These are phyloP conservation scores for Odontarrhena argentea DNA, from an alignment of 345 rosid species.

Conservation along the genomic window DNA sequence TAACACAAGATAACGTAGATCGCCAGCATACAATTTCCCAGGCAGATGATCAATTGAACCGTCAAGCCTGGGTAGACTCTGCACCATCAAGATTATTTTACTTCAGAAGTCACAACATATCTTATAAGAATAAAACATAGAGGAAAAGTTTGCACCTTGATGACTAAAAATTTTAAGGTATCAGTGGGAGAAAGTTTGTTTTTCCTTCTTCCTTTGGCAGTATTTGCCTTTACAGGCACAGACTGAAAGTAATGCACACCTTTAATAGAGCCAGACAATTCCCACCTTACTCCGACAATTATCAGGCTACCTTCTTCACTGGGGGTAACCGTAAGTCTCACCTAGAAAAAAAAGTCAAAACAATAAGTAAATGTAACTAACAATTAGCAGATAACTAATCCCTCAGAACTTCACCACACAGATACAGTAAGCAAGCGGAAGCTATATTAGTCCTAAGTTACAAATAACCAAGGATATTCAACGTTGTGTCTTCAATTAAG, in stretches of 20 bases:
- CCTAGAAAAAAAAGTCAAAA: constrained; percentile 48
- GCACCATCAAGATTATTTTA: constrained; percentile 31
- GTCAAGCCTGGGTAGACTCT: constrained; percentile 90
- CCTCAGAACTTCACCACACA: constrained; percentile 19
- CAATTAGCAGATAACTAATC: constrained; percentile 5
- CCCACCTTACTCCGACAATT: constrained; percentile 92
- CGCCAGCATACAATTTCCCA: constrained; percentile 71
- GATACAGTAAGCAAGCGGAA: constrained; percentile 10
- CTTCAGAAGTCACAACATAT: constrained; percentile 26
- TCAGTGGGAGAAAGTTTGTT: constrained; percentile 50
- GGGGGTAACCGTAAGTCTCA: constrained; percentile 84
- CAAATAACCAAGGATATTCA: constrained; percentile 21
- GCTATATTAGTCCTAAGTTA: constrained; percentile 14
- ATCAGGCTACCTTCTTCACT: constrained; percentile 78
- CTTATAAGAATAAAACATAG: constrained; percentile 20
- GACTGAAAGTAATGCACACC: constrained; percentile 69
- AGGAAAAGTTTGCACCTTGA: constrained; percentile 59
- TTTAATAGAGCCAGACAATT: constrained; percentile 73
- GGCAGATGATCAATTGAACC: constrained; percentile 68
- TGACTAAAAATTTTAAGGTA: constrained; percentile 75
- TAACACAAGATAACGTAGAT: constrained; percentile 68
- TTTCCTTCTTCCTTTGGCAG: constrained; percentile 56
- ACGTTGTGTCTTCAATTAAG: constrained; percentile 9
- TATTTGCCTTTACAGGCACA: constrained; percentile 52
- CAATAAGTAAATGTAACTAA: constrained; percentile 28